Evolutionary conservation across 176 grass and related monocot species (phyloP).

Genomic region (Rhynchospora tenuis): DNA sequence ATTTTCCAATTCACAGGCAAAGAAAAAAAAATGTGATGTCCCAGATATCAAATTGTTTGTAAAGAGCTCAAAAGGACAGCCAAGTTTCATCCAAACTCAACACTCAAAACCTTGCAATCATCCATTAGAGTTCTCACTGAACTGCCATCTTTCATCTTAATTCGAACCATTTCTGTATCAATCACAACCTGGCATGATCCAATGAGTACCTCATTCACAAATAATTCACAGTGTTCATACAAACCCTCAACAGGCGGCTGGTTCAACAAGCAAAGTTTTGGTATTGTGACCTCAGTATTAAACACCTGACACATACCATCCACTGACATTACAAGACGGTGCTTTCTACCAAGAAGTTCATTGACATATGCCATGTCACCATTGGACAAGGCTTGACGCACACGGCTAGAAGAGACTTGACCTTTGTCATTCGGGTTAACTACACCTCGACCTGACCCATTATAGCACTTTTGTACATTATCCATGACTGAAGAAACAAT

Average conservation of each 20-base stretch:
- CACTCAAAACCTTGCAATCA: slow-evolving; percentile 22
- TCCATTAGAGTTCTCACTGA: background rate
- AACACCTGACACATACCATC: slow-evolving; percentile 27
- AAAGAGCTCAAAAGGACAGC: background rate
- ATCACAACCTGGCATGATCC: slow-evolving; percentile 31
- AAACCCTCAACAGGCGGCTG: slow-evolving; percentile 36
- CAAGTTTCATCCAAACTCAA: slow-evolving; percentile 36
- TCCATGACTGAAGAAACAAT: slow-evolving; percentile 49
- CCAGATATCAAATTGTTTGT: background rate
- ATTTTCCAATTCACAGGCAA: background rate
- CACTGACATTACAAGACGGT: slow-evolving; percentile 61
- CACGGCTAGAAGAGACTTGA: slow-evolving; percentile 84
- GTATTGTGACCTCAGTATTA: slow-evolving; percentile 29
- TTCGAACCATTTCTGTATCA: slow-evolving; percentile 24
- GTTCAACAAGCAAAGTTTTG: slow-evolving; percentile 66
- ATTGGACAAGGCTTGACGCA: slow-evolving; percentile 62
- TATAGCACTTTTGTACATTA: slow-evolving; percentile 23
- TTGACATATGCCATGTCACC: slow-evolving; percentile 69
- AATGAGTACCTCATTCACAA: slow-evolving; percentile 20
- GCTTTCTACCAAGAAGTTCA: slow-evolving; percentile 75
- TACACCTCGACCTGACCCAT: slow-evolving; percentile 33
- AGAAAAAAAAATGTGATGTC: background rate
- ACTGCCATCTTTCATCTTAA: slow-evolving; percentile 20
- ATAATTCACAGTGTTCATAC: slow-evolving; percentile 35
- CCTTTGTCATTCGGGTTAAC: slow-evolving; percentile 64